phyloP scores from a whole-genome alignment of 1,139 yeast genomes.

The Suhomyces guaymorum region DNA sequence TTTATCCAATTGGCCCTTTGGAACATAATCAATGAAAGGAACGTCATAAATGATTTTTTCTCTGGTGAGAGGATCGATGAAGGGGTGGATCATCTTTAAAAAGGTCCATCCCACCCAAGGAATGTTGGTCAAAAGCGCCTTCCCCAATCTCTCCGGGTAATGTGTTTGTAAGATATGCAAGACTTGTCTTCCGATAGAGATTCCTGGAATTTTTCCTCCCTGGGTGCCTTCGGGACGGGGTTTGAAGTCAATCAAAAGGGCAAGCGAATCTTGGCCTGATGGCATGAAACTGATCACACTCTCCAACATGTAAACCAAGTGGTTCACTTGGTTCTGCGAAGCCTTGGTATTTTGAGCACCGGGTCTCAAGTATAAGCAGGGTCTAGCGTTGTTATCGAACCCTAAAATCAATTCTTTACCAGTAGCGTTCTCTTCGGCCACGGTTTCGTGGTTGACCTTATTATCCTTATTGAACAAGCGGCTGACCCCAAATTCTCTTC shows the following conservation, averaged over 20 bases:
- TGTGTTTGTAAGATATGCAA: constrained; percentile 88
- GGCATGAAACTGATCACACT: constrained; percentile 51
- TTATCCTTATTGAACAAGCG: constrained; percentile 36
- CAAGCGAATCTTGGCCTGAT: constrained; percentile 50
- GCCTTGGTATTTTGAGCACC: constrained; percentile 53
- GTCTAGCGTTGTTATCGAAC: constrained; percentile 48
- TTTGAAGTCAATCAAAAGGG: constrained; percentile 49
- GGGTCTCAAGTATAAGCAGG: constrained; percentile 50
- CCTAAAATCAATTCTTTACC: constrained; percentile 52
- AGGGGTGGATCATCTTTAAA: constrained; percentile 85
- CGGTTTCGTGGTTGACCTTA: constrained; percentile 33
- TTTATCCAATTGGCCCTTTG: constrained; percentile 74
- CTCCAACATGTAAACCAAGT: constrained; percentile 52
- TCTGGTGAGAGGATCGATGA: constrained; percentile 91
- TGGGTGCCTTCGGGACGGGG: constrained; percentile 47
- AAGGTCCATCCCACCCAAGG: constrained; percentile 94
- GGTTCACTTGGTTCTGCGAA: constrained; percentile 47
- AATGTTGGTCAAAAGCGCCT: constrained; percentile 84
- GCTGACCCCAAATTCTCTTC: constrained; percentile 47
- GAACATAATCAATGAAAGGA: constrained; percentile 82
- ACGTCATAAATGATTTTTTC: constrained; percentile 90
- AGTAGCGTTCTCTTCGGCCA: constrained; percentile 43
- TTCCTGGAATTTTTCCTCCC: constrained; percentile 76
- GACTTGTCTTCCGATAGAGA: constrained; percentile 78
- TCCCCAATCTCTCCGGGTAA: constrained; percentile 93